Conservation (phyloP, 352 stramenopile species). For the Globisporangium paroecandrum region DNA sequence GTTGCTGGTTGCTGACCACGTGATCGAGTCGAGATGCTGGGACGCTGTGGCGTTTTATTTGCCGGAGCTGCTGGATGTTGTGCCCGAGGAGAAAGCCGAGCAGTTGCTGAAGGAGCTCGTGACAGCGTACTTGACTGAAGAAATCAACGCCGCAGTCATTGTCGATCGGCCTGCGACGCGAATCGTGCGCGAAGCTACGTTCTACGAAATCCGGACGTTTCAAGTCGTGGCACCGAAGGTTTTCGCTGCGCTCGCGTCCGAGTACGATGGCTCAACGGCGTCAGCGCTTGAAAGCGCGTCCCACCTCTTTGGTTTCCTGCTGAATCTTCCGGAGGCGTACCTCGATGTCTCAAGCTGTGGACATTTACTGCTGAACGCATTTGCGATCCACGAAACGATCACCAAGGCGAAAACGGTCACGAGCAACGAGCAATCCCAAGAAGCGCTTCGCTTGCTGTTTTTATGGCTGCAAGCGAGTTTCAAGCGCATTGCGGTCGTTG, state of each 20-base stretch:
- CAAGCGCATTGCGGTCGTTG: constrained; percentile 12
- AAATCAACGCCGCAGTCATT: background rate
- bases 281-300: background rate
- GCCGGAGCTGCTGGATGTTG: constrained; percentile 50
- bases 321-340: constrained; percentile 32
- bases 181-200: constrained; percentile 66
- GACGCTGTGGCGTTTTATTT: constrained; percentile 68
- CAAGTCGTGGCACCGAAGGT: constrained; percentile 35
- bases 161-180: constrained; percentile 29
- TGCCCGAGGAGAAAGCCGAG: constrained; percentile 22
- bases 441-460: constrained; percentile 9
- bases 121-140: constrained; percentile 31
- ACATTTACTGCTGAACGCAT: constrained; percentile 16
- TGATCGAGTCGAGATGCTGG: constrained; percentile 65
- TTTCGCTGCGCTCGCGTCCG: constrained; percentile 25
- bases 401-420: background rate
- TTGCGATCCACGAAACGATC: constrained; percentile 14
- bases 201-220: constrained; percentile 76
- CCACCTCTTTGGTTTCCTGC: constrained; percentile 31
- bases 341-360: constrained; percentile 21
- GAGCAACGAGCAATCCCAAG: background rate
- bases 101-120: constrained; percentile 35
- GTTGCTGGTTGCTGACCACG: constrained; percentile 52
- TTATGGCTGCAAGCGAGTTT: constrained; percentile 21
- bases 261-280: constrained; percentile 4